Conservation (phyloP, 345 rosid species). For the Ailanthus altissimus region DNA sequence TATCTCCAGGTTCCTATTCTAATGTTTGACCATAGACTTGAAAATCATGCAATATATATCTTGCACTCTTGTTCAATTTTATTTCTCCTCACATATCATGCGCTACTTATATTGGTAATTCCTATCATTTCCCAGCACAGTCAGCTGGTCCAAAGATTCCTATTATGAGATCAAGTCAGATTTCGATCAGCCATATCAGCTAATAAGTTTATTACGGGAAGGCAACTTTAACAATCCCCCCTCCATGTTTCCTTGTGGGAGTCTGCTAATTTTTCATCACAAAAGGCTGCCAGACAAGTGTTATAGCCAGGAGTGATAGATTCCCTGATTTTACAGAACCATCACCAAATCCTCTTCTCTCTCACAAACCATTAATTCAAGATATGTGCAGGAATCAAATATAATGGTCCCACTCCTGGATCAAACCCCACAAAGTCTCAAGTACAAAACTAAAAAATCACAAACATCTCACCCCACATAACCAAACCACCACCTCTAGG, state of each 20-base stretch:
- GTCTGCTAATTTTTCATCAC: slow-evolving; percentile 11
- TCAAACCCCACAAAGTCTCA: slow-evolving; percentile 41
- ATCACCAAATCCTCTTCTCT: slow-evolving; percentile 29
- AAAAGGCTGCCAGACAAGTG: slow-evolving; percentile 32
- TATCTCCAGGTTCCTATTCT: neutral
- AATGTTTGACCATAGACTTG: neutral
- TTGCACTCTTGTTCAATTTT: neutral
- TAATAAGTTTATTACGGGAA: neutral
- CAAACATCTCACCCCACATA: slow-evolving; percentile 10
- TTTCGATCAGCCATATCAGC: slow-evolving; percentile 23
- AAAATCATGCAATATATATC: neutral
- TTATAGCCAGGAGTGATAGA: slow-evolving; percentile 30
- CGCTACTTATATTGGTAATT: neutral
- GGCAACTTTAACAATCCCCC: neutral
- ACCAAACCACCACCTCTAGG: neutral
- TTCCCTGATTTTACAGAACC: slow-evolving; percentile 34
- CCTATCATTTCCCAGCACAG: neutral
- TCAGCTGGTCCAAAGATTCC: slow-evolving; percentile 2
- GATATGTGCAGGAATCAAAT: slow-evolving; percentile 49
- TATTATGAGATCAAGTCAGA: slow-evolving; percentile 22
- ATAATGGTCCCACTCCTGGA: slow-evolving; percentile 65
- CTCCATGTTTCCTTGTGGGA: slow-evolving; percentile 13
- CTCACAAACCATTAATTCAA: slow-evolving; percentile 40
- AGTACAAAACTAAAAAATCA: slow-evolving; percentile 19
- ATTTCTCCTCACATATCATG: neutral